Evolutionary conservation across 2,329 filamentous ascomycete genomes (phyloP).

Genomic region (Nemania bipapillata): DNA sequence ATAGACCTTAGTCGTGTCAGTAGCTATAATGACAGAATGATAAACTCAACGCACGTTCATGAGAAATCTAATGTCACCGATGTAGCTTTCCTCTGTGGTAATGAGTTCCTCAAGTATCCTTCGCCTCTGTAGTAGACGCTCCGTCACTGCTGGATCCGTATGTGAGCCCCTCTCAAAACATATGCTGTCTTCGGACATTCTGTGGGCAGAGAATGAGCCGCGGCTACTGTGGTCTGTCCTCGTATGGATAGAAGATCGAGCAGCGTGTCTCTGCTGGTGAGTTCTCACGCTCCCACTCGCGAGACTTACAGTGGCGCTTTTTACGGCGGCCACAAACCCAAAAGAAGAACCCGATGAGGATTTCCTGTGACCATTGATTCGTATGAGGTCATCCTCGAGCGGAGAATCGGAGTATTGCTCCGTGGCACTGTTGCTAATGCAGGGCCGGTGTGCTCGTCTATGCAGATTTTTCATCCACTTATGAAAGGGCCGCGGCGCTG

Average conservation of each 20-base stretch:
- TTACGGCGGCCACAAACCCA: constrained; percentile 81
- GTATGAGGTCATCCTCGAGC: constrained; percentile 44
- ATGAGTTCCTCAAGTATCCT: constrained; percentile 87
- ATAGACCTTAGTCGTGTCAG: constrained; percentile 68
- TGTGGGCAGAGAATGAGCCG: constrained; percentile 68
- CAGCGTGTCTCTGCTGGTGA: constrained; percentile 65
- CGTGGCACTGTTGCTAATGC: constrained; percentile 39
- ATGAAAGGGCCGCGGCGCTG: constrained; percentile 64
- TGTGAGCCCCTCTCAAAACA: constrained; percentile 66
- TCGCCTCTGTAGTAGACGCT: constrained; percentile 78
- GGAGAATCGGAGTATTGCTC: constrained; percentile 52
- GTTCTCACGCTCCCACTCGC: constrained; percentile 75
- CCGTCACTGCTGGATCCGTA: constrained; percentile 74
- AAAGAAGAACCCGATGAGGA: constrained; percentile 80
- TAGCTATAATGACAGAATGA: neutral
- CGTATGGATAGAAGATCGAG: constrained; percentile 65
- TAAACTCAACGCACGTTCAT: constrained; percentile 73
- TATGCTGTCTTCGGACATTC: constrained; percentile 72
- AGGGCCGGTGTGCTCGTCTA: constrained; percentile 63
- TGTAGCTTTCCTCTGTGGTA: constrained; percentile 86
- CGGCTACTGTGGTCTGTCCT: constrained; percentile 71
- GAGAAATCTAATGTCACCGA: constrained; percentile 85
- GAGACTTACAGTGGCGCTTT: constrained; percentile 82
- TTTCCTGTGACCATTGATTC: constrained; percentile 60
- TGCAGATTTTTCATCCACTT: constrained; percentile 79